Percentiles rank a stretch among this genome's conserved stretches.
These are phyloP conservation scores for Mucor ambiguus DNA, from an alignment of 371 early-diverging fungal genomes.

Conservation along the genomic window DNA sequence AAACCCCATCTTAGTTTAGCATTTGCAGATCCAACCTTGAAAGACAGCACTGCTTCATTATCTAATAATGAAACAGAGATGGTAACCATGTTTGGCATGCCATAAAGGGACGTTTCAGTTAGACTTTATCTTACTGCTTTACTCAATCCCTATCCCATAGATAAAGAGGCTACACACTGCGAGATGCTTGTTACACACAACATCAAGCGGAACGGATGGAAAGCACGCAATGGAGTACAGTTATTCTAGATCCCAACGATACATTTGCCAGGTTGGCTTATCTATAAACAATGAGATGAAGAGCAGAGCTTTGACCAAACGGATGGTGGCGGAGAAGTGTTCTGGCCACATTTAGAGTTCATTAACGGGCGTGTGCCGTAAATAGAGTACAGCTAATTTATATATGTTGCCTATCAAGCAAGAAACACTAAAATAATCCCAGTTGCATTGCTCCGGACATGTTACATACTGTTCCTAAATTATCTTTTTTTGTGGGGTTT, in stretches of 20 bases:
- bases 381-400: neutral
- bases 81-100: neutral
- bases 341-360: neutral
- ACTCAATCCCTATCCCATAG: neutral
- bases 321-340: constrained; percentile 2
- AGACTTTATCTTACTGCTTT: neutral
- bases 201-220: neutral
- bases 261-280: neutral
- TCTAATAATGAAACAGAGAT: neutral
- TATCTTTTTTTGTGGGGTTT: constrained; percentile 5
- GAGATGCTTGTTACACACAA: neutral
- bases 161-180: neutral
- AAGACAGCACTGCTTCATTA: neutral
- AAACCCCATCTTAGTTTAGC: no score
- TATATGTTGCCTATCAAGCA: neutral
- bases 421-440: neutral
- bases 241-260: neutral
- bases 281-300: neutral
- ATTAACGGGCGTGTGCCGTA: constrained; percentile 1
- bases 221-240: neutral
- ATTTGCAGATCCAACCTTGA: no score
- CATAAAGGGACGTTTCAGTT: neutral
- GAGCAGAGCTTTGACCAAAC: neutral
- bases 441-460: neutral
- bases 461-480: neutral